Evolutionary conservation across 352 stramenopile species (phyloP).

Genomic region (Pythium phragmitis): DNA sequence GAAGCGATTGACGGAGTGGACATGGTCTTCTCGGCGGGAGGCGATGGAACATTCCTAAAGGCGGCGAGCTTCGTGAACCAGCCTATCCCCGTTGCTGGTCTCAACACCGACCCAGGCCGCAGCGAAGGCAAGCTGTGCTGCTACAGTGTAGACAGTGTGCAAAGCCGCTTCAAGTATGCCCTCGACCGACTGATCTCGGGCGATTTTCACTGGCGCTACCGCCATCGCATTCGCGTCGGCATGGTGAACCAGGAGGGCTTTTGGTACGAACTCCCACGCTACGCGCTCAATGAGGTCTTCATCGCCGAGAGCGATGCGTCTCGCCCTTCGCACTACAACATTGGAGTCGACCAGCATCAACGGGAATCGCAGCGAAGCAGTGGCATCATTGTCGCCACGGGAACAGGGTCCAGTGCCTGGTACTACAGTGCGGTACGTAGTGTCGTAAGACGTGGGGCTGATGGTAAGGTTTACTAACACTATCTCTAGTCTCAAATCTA

Average conservation of each 20-base stretch:
- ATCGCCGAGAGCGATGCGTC: conserved; percentile 86
- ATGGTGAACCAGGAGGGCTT: conserved; percentile 90
- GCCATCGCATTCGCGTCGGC: conserved; percentile 81
- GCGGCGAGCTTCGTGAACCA: conserved; percentile 86
- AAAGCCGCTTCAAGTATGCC: conserved; percentile 66
- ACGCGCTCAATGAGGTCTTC: conserved; percentile 88
- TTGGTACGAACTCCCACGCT: conserved; percentile 85
- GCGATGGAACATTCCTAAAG: conserved; percentile 87
- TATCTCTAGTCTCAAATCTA: conserved; percentile 76
- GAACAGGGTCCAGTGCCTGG: conserved; percentile 87
- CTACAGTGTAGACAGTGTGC: conserved; percentile 81
- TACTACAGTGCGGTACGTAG: conserved; percentile 80
- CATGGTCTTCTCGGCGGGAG: conserved; percentile 86
- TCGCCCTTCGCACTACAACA: conserved; percentile 86
- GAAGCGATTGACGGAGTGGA: conserved; percentile 75
- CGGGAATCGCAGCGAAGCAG: conserved; percentile 86
- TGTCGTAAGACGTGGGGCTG: neutral
- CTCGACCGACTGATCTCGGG: conserved; percentile 67
- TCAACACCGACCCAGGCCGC: conserved; percentile 84
- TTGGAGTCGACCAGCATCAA: conserved; percentile 87
- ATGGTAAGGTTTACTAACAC: neutral
- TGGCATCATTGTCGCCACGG: conserved; percentile 86
- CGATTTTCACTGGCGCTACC: conserved; percentile 78
- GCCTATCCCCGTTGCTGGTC: conserved; percentile 76
- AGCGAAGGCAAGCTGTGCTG: conserved; percentile 88